Base-by-base conservation (phyloP, 176 grass and related monocot genomes). In the Tuctoria greenei region DNA sequence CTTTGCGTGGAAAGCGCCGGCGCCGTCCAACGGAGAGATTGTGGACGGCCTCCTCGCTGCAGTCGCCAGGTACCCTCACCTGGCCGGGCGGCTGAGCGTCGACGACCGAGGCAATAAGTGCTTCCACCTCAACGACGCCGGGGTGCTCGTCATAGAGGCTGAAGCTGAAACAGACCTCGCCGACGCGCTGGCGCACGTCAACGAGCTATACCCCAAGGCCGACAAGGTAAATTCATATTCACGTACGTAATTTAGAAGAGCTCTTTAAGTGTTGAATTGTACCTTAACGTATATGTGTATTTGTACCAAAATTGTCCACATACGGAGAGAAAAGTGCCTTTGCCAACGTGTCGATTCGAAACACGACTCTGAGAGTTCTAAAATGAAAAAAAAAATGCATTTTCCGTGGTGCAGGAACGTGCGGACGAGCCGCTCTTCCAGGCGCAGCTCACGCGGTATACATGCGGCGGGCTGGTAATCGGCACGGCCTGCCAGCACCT, bases 391-490 rank as follows among this genome's bases (percentile, higher is more conserved):
- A n/a, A n/a, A n/a, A n/a, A n/a, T n/a, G n/a, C n/a, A n/a, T n/a
- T 31, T 31, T 1, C 31, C 42, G 11, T 35, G 4, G 11, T 52
- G 75, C 34, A 79, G 65, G 65, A 47, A 14, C 50, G 52, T 6
- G 24, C 37, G 2, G 64, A 44, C 17, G 76, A 56, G 55, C 12
- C 78, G 31, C 2, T 83, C n/a, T 12, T 83, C 0, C 75, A 69
- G 60, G 67, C 73, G 49, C 73, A 82, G 69, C 68, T 88, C 18
- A 83, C 66, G 23, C 50, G 75, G 21, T 88, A 60, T 79, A n/a
- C 2, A 28, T 87, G 85, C 61, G 79, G 85, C 59, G 85, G 85
- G 17, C 47, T 82, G 35, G 61, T 87, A 28, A 71, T 81, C 58
- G 85, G 47, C 38, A 57, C 61, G 10, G 57, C 21, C 5, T n/a